These are phyloP conservation scores for Thuidium tamariscinum DNA, from an alignment of 225 moss, liverwort and hornwort species.

Conservation along the genomic window DNA sequence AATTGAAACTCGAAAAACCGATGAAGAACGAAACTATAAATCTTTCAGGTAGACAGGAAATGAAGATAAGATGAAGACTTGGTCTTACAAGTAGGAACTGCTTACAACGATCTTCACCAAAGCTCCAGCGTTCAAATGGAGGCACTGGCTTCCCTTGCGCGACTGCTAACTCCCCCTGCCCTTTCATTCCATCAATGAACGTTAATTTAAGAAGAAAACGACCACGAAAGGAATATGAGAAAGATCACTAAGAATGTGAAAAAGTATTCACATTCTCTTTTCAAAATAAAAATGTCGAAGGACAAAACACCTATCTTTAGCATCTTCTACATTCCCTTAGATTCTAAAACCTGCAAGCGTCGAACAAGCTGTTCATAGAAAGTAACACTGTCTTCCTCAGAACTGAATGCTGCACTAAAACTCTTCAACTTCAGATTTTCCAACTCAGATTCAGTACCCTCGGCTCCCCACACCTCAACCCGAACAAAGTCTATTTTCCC, in stretches of 20 bases:
- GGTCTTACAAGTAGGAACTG: slow-evolving; percentile 84
- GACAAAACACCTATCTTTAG: not conserved
- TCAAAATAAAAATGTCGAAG: not conserved
- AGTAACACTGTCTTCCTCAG: slow-evolving; percentile 36
- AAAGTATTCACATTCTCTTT: not conserved
- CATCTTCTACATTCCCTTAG: slow-evolving; percentile 52
- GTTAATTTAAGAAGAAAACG: not conserved
- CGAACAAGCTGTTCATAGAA: slow-evolving; percentile 96
- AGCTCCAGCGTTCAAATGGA: slow-evolving; percentile 84
- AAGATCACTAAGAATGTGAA: not conserved
- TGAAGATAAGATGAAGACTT: slow-evolving; percentile 34
- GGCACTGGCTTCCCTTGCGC: slow-evolving; percentile 65
- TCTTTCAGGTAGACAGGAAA: not conserved
- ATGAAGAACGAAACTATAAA: not conserved
- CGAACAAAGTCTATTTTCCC: slow-evolving; percentile 94
- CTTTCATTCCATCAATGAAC: not conserved
- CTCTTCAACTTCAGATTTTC: slow-evolving; percentile 84
- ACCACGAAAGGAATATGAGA: not conserved
- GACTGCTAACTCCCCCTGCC: slow-evolving; percentile 80
- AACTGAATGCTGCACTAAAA: slow-evolving; percentile 80
- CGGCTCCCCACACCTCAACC: slow-evolving; percentile 78
- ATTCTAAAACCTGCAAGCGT: slow-evolving; percentile 87
- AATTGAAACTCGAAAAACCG: not conserved
- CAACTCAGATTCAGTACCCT: slow-evolving; percentile 59
- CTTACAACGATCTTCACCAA: slow-evolving; percentile 65